Evolutionary conservation across 2,329 filamentous ascomycete genomes (phyloP).

Genomic region (Colletotrichum filicis): DNA sequence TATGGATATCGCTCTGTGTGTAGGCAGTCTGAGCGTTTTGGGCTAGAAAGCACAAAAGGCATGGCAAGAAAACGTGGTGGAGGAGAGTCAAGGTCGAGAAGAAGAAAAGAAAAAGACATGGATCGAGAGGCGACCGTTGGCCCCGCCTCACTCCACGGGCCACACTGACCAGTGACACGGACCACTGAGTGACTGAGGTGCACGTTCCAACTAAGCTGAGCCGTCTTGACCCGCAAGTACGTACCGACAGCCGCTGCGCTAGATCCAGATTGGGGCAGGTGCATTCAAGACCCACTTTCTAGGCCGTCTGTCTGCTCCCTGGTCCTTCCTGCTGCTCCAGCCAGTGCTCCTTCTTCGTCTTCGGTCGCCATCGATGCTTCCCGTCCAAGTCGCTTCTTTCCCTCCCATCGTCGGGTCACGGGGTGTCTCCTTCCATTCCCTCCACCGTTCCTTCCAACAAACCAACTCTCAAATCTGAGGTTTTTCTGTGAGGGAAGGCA

Average conservation of each 20-base stretch:
- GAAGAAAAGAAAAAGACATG: neutral
- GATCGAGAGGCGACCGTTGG: constrained; percentile 3
- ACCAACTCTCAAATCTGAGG: neutral
- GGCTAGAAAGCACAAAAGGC: neutral
- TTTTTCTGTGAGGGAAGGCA: neutral
- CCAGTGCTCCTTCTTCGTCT: neutral
- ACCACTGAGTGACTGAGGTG: neutral
- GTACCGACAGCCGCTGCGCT: constrained; percentile 15
- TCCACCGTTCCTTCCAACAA: neutral
- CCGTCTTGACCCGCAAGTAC: constrained; percentile 15
- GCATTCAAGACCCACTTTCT: neutral
- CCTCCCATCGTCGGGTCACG: neutral
- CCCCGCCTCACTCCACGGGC: neutral
- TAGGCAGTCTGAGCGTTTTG: neutral
- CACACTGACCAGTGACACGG: too few relatives aligned
- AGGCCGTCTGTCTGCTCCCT: neutral
- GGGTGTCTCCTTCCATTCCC: neutral
- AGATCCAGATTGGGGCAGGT: constrained; percentile 6
- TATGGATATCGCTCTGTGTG: too few relatives aligned
- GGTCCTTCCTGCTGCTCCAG: neutral
- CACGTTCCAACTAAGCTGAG: constrained; percentile 14
- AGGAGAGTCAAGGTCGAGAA: neutral
- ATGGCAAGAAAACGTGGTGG: constrained; percentile 20
- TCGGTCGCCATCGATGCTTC: neutral
- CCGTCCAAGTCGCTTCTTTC: neutral